A percentile compares a stretch with the other conserved stretches of the same genome.
These are phyloP conservation scores for Phlyctochytrium planicorne DNA, from an alignment of 192 early-diverging fungal genomes.

Conservation along the genomic window DNA sequence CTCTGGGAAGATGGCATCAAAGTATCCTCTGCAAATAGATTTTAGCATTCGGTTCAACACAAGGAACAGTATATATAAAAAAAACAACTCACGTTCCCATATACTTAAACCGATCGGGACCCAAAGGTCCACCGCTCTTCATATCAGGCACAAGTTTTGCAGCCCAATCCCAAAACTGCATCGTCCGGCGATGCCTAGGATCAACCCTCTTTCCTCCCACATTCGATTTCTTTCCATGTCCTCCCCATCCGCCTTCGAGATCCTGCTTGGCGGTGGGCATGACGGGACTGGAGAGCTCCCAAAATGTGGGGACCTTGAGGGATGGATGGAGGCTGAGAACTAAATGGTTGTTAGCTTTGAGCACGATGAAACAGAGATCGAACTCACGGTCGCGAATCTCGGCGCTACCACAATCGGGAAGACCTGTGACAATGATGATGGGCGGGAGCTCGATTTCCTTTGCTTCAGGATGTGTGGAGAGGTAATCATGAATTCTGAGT, in stretches of 20 bases:
- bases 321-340: neutral
- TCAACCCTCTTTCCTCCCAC: neutral
- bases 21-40: constrained; percentile 3
- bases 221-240: neutral
- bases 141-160: neutral
- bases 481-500: neutral
- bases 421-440: neutral
- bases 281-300: neutral
- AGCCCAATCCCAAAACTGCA: constrained; percentile 5
- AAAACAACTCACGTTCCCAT: neutral
- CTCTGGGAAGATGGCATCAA: constrained; percentile 1
- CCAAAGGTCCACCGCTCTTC: neutral
- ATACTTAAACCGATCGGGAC: neutral
- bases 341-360: neutral
- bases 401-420: neutral
- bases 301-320: neutral
- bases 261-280: neutral
- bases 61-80: neutral
- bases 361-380: neutral
- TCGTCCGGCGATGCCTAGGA: neutral
- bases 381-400: constrained; percentile 1
- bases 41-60: no score
- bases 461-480: neutral
- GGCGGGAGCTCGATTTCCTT: neutral
- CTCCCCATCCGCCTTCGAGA: neutral